Evolutionary conservation across 805 yeast species (phyloP).

Genomic region (Candida multigemmis): DNA sequence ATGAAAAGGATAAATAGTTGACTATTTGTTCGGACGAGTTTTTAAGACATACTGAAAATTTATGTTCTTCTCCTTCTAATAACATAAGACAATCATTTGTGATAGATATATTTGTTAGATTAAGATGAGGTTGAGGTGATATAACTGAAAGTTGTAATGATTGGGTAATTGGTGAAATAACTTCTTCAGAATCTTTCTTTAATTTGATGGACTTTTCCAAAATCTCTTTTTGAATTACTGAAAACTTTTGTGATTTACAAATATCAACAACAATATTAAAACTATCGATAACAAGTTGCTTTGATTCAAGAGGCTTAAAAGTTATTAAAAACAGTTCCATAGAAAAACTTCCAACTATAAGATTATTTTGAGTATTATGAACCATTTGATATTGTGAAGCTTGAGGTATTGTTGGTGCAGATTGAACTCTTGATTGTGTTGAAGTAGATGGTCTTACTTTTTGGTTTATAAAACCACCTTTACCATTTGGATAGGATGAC

Average conservation of each 20-base stretch:
- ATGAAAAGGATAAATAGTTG: constrained; percentile 49
- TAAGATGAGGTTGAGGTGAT: constrained; percentile 53
- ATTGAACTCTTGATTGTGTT: constrained; percentile 1
- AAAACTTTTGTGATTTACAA: constrained; percentile 39
- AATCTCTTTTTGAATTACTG: constrained; percentile 24
- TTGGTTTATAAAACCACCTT: too few species aligned
- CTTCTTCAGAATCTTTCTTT: neutral
- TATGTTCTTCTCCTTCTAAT: constrained; percentile 63
- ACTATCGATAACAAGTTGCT: constrained; percentile 41
- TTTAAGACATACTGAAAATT: constrained; percentile 41
- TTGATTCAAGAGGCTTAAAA: constrained; percentile 40
- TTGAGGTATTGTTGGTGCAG: constrained; percentile 1
- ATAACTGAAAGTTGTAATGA: constrained; percentile 9
- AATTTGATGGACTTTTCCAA: neutral
- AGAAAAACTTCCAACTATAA: constrained; percentile 20
- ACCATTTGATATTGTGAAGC: too few species aligned
- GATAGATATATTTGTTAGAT: constrained; percentile 41
- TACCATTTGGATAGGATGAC: constrained; percentile 1
- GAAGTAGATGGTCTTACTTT: constrained; percentile 1
- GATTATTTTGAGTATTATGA: too few species aligned
- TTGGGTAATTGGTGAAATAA: neutral
- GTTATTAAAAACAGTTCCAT: constrained; percentile 31
- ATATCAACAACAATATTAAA: constrained; percentile 41
- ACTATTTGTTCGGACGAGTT: constrained; percentile 53
- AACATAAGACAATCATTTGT: constrained; percentile 65